phyloP scores from a whole-genome alignment of 768 basidiomycete genomes.

The Suillus weaverae region DNA sequence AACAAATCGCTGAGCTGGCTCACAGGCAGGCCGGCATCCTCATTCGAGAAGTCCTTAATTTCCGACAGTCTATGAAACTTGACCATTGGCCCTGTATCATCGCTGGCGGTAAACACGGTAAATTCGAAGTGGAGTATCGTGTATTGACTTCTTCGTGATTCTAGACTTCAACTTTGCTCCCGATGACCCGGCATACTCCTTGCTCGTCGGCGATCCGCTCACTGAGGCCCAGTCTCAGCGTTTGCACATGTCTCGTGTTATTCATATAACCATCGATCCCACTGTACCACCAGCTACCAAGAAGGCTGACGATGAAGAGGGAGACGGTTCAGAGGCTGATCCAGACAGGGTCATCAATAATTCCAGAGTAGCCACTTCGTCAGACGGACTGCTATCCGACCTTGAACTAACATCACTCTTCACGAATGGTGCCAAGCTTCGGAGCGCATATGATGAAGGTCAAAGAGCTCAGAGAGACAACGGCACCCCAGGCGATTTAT shows the following conservation, averaged over 20 bases:
- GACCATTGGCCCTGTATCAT: conserved; percentile 77
- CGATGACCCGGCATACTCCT: conserved; percentile 76
- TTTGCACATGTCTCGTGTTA: conserved; percentile 65
- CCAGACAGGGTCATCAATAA: conserved; percentile 74
- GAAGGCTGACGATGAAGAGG: conserved; percentile 35
- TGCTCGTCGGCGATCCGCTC: conserved; percentile 66
- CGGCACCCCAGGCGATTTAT: conserved; percentile 16
- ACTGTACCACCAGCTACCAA: conserved; percentile 36
- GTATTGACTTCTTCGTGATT: conserved; percentile 3
- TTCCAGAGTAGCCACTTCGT: conserved; percentile 55
- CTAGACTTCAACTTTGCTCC: conserved; percentile 92
- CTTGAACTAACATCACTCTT: conserved; percentile 52
- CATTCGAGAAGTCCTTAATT: conserved; percentile 58
- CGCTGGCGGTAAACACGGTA: conserved; percentile 63
- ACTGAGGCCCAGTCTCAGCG: conserved; percentile 49
- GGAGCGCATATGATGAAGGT: conserved; percentile 72
- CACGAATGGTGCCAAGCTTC: conserved; percentile 35
- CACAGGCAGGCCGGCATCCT: conserved; percentile 77
- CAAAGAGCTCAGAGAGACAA: conserved; percentile 22
- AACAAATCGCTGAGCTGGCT: neutral
- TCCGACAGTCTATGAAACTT: conserved; percentile 46
- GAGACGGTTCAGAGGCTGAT: conserved; percentile 44
- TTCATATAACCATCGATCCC: conserved; percentile 71
- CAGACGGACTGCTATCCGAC: conserved; percentile 70
- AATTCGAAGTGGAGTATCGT: neutral